Evolutionary conservation across 495 filamentous ascomycete species (phyloP).

Genomic region (Aspergillus affinis): DNA sequence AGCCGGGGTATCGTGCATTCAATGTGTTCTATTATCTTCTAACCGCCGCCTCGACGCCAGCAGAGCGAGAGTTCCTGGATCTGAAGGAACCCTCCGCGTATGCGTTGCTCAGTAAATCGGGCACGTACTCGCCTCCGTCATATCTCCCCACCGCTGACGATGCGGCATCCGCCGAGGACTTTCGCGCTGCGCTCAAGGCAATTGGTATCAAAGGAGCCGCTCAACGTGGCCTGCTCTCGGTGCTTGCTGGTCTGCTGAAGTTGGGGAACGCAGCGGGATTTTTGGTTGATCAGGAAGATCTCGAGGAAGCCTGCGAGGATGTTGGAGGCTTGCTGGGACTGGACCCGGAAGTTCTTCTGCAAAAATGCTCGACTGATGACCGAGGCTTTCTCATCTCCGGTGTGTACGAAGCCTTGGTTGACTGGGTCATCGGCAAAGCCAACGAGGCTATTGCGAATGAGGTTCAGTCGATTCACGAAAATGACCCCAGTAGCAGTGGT

Average conservation of each 20-base stretch:
- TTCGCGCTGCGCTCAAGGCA: conserved; percentile 75
- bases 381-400: conserved; percentile 78
- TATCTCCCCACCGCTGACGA: conserved; percentile 95
- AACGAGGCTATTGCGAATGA: conserved; percentile 85
- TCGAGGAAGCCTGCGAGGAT: conserved; percentile 88
- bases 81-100: conserved; percentile 79
- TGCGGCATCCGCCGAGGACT: conserved; percentile 89
- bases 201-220: conserved; percentile 89
- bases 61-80: conserved; percentile 88
- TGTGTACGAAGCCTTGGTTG: conserved; percentile 90
- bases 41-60: conserved; percentile 82
- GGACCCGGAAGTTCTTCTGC: conserved; percentile 78
- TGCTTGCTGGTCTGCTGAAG: conserved; percentile 83
- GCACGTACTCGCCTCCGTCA: conserved; percentile 81
- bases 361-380: conserved; percentile 78
- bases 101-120: conserved; percentile 73
- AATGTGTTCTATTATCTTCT: conserved; percentile 98
- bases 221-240: conserved; percentile 76
- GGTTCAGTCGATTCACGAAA: conserved; percentile 64
- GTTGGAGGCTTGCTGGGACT: conserved; percentile 82
- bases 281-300: conserved; percentile 77
- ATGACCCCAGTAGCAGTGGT: conserved; percentile 40
- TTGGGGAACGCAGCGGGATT: conserved; percentile 88
- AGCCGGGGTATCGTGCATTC: conserved; percentile 88
- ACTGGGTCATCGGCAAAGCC: conserved; percentile 87